Evolutionary conservation across 2,329 filamentous ascomycete species (phyloP), one percentile per base, ranked within the genome.

Genomic region (Cordyceps cateniannulata): DNA sequence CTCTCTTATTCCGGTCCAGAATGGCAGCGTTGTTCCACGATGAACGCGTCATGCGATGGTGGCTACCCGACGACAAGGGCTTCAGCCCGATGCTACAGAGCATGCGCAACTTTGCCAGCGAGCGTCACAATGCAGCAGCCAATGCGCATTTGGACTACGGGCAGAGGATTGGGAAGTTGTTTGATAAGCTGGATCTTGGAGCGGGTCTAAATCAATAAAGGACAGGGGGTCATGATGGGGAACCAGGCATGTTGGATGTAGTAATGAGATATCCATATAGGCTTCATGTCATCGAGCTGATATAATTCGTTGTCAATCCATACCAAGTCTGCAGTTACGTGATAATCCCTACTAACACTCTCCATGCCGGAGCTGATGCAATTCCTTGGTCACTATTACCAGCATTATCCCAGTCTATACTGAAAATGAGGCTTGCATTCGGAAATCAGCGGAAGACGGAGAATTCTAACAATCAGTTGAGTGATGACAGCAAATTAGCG

Each of bases 21-120:
- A 88, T 98, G 82, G 85, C 89, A 35, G 82, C 89, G 51, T 73
- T 91, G 25, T 96, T 95, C 80, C 79, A 83, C 62, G 83, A 90
- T 48, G 81, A 85, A 16, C 85, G 87, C 22, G 85, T 92, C 58
- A 84, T 84, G 49, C 81, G 87, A 61, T 97, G 92, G 91, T 99
- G 95, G 95, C 82, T 97, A 3, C 90, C 92, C 2, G 83, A 95
- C 71, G 85, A 91, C 64, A 89, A 93, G 75, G 85, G 84, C 1
- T 89, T 89, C 67, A 87, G 84, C 12, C 83, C 84, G 0, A 84
- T 96, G 47, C 80, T 97, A 59, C 87, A 86, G 56, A 88, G 84
- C 59, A 86, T 96, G 63, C 88, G 93, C 22, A 83, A 85, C 47
- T 93, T 96, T 73, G 90, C 92, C 29, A 86, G 90, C 66, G 90